phyloP scores from a whole-genome alignment of 2,329 filamentous ascomycete species.

The Mycosphaerella sp. region DNA sequence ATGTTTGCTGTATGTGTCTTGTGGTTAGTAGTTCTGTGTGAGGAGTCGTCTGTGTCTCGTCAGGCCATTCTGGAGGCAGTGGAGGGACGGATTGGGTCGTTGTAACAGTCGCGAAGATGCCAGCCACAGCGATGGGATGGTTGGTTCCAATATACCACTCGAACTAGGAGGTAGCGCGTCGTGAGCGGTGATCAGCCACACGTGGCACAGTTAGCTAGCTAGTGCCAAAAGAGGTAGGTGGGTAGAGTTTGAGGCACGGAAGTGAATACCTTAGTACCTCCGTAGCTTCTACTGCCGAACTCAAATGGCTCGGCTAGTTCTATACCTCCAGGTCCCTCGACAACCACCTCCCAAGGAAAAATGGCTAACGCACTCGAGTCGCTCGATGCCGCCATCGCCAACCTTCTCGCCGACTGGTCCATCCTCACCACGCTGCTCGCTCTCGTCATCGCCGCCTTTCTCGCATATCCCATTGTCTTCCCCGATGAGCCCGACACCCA shows the following conservation, averaged over 20 bases:
- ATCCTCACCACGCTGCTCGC: conserved; percentile 67
- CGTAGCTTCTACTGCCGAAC: neutral
- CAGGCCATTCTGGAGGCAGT: neutral
- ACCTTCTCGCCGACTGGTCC: conserved; percentile 74
- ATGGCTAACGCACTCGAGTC: conserved; percentile 19
- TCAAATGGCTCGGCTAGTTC: neutral
- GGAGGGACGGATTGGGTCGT: neutral
- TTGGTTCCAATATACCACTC: neutral
- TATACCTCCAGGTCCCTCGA: neutral
- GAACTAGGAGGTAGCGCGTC: neutral
- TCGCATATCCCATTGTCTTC: conserved; percentile 65
- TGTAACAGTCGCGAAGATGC: neutral
- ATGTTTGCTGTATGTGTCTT: neutral
- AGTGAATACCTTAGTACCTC: neutral
- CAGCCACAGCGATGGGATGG: neutral
- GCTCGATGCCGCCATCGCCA: conserved; percentile 64
- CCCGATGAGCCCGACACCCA: conserved; percentile 82
- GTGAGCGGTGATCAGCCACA: neutral
- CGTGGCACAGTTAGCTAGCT: neutral
- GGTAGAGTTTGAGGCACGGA: neutral
- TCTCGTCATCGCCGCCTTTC: conserved; percentile 57
- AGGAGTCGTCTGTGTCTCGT: neutral
- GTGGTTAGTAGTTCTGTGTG: conserved; percentile 1
- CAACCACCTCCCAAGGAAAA: neutral
- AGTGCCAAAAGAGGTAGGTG: too few species aligned